Percentiles rank a stretch among this genome's conserved stretches.
These are phyloP conservation scores for Solanum bulbocastanum DNA, from an alignment of 257 asterid species.

Conservation along the genomic window DNA sequence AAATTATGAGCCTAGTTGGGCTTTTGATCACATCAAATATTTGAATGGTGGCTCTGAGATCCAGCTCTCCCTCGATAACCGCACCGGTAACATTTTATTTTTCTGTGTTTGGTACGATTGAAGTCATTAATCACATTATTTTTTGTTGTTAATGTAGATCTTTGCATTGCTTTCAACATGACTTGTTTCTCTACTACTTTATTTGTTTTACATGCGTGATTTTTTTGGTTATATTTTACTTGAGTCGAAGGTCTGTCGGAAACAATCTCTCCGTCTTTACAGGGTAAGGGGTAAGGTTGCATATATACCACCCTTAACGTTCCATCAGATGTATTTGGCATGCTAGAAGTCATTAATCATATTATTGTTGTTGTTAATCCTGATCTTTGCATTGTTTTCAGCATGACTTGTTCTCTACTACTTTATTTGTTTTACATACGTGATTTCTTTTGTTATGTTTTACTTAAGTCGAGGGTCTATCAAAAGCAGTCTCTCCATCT, in stretches of 20 bases:
- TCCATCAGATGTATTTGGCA: not conserved
- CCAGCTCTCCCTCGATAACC: conserved; percentile 66
- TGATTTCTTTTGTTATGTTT: not conserved
- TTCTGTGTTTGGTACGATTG: not conserved
- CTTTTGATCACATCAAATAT: conserved; percentile 70
- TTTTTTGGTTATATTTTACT: not conserved
- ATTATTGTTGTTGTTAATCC: not conserved
- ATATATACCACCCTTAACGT: not conserved
- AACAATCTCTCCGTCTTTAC: not conserved
- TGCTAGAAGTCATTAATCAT: not conserved
- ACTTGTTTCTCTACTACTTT: not conserved
- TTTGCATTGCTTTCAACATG: not conserved
- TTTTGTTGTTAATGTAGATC: not conserved
- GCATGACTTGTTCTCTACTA: not conserved
- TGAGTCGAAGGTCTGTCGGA: not conserved
- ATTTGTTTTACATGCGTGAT: not conserved
- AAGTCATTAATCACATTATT: not conserved
- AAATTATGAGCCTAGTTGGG: conserved; percentile 69
- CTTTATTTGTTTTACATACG: not conserved
- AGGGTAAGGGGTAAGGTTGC: not conserved
- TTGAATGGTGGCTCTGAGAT: conserved; percentile 61
- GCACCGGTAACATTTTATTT: conserved; percentile 30
- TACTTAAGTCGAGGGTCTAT: not conserved
- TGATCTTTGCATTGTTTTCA: not conserved
- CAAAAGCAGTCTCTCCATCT: too few species aligned